These are phyloP conservation scores for Wickerhamiella dianesei DNA, from an alignment of 805 yeast genomes.

Conservation along the genomic window DNA sequence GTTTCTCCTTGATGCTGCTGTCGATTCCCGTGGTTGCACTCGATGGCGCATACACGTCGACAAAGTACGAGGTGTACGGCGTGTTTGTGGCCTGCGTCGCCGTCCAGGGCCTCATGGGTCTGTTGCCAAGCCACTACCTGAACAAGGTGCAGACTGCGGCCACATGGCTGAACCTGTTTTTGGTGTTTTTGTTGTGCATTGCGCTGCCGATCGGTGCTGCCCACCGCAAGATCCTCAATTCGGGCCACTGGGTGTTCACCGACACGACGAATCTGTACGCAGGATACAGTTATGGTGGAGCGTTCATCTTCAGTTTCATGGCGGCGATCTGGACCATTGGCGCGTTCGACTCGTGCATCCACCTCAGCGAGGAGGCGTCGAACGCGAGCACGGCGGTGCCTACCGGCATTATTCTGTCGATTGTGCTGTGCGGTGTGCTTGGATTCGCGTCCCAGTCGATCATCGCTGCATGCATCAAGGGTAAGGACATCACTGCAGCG, in stretches of 20 bases:
- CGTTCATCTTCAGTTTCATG: slow-evolving; percentile 40
- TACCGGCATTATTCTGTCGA: slow-evolving; percentile 47
- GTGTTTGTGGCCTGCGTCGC: slow-evolving; percentile 50
- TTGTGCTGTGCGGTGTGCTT: slow-evolving; percentile 40
- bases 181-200: slow-evolving; percentile 43
- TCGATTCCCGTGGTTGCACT: slow-evolving; percentile 26
- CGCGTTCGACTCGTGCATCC: slow-evolving; percentile 58
- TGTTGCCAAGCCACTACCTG: slow-evolving; percentile 41
- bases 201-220: slow-evolving; percentile 47
- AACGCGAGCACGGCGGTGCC: slow-evolving; percentile 53
- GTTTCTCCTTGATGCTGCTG: slow-evolving; percentile 29
- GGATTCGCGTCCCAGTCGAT: slow-evolving; percentile 46
- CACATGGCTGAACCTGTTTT: slow-evolving; percentile 38
- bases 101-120: slow-evolving; percentile 40
- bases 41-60: slow-evolving; percentile 39
- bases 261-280: slow-evolving; percentile 33
- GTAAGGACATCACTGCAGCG: slow-evolving; percentile 30
- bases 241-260: slow-evolving; percentile 43
- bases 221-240: slow-evolving; percentile 28
- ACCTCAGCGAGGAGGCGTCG: slow-evolving; percentile 56
- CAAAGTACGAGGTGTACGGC: slow-evolving; percentile 45
- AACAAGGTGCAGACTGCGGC: slow-evolving; percentile 50
- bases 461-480: slow-evolving; percentile 33
- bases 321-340: slow-evolving; percentile 68
- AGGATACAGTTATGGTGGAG: slow-evolving; percentile 50